Conservation (phyloP, 2,329 filamentous ascomycete species). For the Ascosphaera acerosa region DNA sequence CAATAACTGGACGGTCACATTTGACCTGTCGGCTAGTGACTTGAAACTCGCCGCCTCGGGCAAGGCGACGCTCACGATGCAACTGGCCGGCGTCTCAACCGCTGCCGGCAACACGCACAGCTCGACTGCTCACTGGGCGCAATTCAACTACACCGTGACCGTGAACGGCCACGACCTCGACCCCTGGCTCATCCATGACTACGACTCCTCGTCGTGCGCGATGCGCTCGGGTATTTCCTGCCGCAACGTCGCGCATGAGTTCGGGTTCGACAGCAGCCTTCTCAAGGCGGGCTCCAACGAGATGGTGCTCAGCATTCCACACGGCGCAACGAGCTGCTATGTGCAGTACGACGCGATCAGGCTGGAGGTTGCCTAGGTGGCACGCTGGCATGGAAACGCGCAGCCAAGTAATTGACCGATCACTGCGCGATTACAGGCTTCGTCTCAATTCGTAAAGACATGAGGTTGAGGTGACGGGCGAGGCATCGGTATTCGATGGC, state of each 20-base stretch:
- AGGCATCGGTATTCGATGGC: too few relatives aligned
- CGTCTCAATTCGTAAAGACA: too few relatives aligned
- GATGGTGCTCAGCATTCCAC: constrained; percentile 32
- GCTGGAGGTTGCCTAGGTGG: constrained; percentile 25
- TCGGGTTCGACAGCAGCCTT: constrained; percentile 26
- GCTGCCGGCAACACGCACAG: constrained; percentile 36
- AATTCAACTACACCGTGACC: constrained; percentile 26
- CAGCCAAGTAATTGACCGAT: too few relatives aligned
- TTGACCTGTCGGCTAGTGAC: constrained; percentile 21
- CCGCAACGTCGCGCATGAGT: constrained; percentile 36
- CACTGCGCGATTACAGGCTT: too few relatives aligned
- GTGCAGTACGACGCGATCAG: constrained; percentile 41
- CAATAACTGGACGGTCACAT: constrained; percentile 35
- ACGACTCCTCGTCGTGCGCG: constrained; percentile 33
- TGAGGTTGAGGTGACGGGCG: too few relatives aligned
- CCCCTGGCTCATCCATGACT: constrained; percentile 32
- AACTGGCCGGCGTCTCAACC: constrained; percentile 36
- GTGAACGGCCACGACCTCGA: constrained; percentile 23
- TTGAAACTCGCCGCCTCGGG: too few relatives aligned
- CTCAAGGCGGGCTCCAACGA: constrained; percentile 29
- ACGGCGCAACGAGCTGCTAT: constrained; percentile 33
- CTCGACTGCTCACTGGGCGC: constrained; percentile 28
- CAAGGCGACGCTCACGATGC: constrained; percentile 33
- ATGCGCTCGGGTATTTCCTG: constrained; percentile 34
- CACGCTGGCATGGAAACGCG: too few relatives aligned